Conservation (phyloP, 768 basidiomycete species). For the Zangia roseola region DNA sequence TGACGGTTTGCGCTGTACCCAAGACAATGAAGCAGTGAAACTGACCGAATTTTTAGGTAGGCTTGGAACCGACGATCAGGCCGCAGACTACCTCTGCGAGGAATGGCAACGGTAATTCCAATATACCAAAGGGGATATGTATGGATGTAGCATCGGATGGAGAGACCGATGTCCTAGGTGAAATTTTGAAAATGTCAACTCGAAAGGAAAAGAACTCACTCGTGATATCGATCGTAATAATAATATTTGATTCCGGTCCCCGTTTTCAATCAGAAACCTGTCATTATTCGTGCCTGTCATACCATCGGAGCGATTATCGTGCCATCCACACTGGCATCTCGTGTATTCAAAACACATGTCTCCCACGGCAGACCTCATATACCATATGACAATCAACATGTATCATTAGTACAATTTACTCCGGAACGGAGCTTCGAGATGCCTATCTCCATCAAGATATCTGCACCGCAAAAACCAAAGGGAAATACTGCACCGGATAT, state of each 20-base stretch:
- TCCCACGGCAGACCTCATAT: too few species aligned
- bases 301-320: background rate
- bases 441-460: background rate
- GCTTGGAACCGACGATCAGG: slow-evolving; percentile 27
- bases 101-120: slow-evolving; percentile 15
- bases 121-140: slow-evolving; percentile 13
- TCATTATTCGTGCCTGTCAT: background rate
- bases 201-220: slow-evolving; percentile 14
- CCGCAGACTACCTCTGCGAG: slow-evolving; percentile 24
- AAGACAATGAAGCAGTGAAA: background rate
- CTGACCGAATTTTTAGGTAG: slow-evolving; percentile 7
- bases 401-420: too few species aligned
- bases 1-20: background rate
- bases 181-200: background rate
- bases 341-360: background rate
- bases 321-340: background rate
- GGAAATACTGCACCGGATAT: background rate
- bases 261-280: background rate
- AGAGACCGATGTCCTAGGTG: background rate
- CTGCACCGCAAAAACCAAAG: background rate
- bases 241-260: background rate
- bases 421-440: too few species aligned
- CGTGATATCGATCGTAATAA: too few species aligned
- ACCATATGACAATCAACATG: too few species aligned
- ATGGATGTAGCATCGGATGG: slow-evolving; percentile 1